Conservation (phyloP, 2,329 filamentous ascomycete species). For the Fusarium ambrosium region DNA sequence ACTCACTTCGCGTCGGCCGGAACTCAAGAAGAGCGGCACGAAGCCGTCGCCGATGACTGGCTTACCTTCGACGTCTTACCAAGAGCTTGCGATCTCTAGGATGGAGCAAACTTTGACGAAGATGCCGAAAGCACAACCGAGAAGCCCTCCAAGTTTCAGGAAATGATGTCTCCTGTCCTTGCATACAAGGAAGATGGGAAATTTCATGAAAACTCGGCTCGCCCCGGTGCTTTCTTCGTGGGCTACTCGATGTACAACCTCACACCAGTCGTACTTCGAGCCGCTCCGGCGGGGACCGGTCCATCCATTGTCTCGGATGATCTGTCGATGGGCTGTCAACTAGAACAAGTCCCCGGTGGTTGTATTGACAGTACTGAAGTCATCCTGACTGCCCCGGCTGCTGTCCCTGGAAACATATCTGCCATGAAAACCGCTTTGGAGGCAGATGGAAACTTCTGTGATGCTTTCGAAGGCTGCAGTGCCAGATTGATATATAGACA, state of each 20-base stretch:
- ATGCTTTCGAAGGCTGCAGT: background rate
- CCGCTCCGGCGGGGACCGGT: background rate
- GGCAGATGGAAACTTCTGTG: background rate
- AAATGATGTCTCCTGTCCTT: background rate
- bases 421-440: background rate
- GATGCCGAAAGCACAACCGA: background rate
- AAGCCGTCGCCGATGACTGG: background rate
- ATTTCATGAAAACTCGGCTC: background rate
- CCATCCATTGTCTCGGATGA: background rate
- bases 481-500: background rate
- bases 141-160: background rate
- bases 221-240: background rate
- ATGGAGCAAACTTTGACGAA: background rate
- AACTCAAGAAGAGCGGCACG: background rate
- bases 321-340: background rate
- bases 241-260: constrained; percentile 1
- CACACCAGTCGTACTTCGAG: background rate
- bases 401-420: background rate
- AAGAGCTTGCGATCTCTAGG: constrained; percentile 7
- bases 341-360: background rate
- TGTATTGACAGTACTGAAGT: background rate
- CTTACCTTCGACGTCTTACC: background rate
- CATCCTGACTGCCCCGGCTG: background rate
- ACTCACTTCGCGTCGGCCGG: background rate
- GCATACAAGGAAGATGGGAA: background rate